Base-by-base conservation (phyloP, 140 eudicot genomes). In the Senecio squalidus region DNA sequence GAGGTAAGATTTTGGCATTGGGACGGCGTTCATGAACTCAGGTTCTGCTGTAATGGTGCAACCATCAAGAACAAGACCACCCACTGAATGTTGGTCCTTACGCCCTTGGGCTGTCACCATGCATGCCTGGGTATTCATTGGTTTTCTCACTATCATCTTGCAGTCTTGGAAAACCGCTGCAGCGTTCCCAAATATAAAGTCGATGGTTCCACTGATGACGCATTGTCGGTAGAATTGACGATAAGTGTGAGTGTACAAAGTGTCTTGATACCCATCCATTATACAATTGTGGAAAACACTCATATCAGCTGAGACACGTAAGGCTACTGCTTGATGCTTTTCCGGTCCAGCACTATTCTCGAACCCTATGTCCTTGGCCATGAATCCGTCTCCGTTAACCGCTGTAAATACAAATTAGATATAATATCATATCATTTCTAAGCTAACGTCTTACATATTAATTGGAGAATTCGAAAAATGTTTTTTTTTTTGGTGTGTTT, bases 101-200 rank as follows among this genome's bases (percentile, higher is more conserved):
- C 84, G 46, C 6, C 88, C 91, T 28, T 86, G 85, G 8, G 95
- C 91, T 16, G 91, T 86, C 8, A 82, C 72, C 74, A 77, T 71
- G 70, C 80, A 68, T 3, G 52, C 39, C 52, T 85, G 95, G 68
- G 57, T 51, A 6, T 6, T 55, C 31, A 36, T 39, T 0, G 91
- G 91, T 47, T 76, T 79, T 22, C 84, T 29, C 45, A 77, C 64
- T 0, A 79, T 38, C 23, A 86, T 20, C 36, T 26, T 68, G 79
- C 95, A 86, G 57, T 80, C 85, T 13, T 86, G 88, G 61, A 86
- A 79, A 17, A 86, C 70, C 2, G 84, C 84, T 1, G 75, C 76
- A 1, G 87, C 82, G 27, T 85, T 73, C 0, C 90, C 95, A 3
- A 85, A 82, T 71, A 82, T 67, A 66, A 82, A 85, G 67, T 85